Evolutionary conservation across 495 filamentous ascomycete genomes (phyloP).

Genomic region (Xylaria intraflava): DNA sequence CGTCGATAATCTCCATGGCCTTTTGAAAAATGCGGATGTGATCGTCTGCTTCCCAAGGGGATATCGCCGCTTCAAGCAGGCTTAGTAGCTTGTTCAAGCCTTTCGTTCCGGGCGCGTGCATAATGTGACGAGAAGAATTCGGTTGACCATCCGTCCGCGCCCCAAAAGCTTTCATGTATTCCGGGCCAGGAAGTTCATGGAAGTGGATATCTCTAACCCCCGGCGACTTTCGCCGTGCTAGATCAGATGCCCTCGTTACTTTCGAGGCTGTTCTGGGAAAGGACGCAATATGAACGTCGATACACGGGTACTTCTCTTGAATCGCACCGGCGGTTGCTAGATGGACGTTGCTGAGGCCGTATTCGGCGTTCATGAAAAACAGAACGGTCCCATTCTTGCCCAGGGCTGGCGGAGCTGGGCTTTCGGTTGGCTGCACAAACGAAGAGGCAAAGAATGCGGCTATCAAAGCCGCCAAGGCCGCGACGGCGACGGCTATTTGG

Average conservation of each 20-base stretch:
- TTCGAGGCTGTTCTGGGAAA: conserved; percentile 11
- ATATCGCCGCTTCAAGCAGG: neutral
- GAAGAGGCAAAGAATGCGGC: neutral
- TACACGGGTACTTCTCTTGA: conserved; percentile 14
- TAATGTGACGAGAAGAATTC: neutral
- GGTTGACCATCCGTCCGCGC: neutral
- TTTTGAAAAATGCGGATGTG: conserved; percentile 4
- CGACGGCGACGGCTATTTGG: neutral
- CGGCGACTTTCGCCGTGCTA: neutral
- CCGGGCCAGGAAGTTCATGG: conserved; percentile 15
- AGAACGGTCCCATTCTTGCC: conserved; percentile 18
- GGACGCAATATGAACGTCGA: conserved; percentile 22
- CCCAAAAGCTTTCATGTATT: neutral
- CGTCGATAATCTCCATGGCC: conserved; percentile 19
- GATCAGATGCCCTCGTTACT: conserved; percentile 10
- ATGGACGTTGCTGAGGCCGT: conserved; percentile 22
- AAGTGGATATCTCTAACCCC: conserved; percentile 11
- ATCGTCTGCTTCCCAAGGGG: conserved; percentile 8
- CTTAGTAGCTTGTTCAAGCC: neutral
- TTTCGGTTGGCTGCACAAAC: neutral
- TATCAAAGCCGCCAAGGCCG: conserved; percentile 3
- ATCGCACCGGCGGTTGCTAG: conserved; percentile 18
- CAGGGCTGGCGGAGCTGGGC: neutral
- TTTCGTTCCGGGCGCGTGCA: neutral
- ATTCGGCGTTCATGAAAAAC: conserved; percentile 18